Percentiles rank a stretch among this genome's conserved stretches.
Conservation (phyloP, 2,329 filamentous ascomycete genomes). For the Penicillium olsonii region DNA sequence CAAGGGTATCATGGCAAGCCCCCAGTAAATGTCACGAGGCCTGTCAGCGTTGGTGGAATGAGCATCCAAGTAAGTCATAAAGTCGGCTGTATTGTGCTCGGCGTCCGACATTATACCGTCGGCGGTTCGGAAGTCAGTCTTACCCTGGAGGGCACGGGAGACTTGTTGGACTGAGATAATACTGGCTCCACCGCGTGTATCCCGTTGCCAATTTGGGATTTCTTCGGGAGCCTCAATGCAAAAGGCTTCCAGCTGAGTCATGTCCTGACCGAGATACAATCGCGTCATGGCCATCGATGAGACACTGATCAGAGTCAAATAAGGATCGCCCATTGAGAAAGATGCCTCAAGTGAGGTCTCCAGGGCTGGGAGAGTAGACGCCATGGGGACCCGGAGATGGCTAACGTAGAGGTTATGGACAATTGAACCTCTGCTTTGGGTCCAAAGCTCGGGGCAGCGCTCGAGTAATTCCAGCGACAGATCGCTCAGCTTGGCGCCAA, state of each 20-base stretch:
- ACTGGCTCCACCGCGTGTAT: constrained; percentile 60
- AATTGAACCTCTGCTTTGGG: constrained; percentile 57
- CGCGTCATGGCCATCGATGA: constrained; percentile 60
- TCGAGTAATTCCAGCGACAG: constrained; percentile 56
- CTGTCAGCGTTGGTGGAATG: constrained; percentile 53
- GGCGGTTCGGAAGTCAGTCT: constrained; percentile 53
- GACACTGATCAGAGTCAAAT: constrained; percentile 59
- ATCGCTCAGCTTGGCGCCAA: constrained; percentile 56
- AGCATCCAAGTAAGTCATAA: constrained; percentile 49
- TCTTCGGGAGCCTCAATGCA: constrained; percentile 60
- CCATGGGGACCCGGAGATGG: constrained; percentile 57
- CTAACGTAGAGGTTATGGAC: constrained; percentile 62
- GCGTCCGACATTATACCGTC: constrained; percentile 56
- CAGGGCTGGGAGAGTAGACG: constrained; percentile 54
- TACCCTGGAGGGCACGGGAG: constrained; percentile 61
- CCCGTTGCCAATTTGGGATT: constrained; percentile 57
- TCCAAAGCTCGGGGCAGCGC: constrained; percentile 55
- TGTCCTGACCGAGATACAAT: constrained; percentile 59
- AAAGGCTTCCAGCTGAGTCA: constrained; percentile 59
- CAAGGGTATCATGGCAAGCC: constrained; percentile 49
- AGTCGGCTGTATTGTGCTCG: constrained; percentile 54
- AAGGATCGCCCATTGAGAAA: constrained; percentile 59
- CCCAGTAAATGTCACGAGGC: constrained; percentile 58
- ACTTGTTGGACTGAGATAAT: constrained; percentile 59
- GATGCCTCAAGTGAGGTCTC: constrained; percentile 59